Evolutionary conservation across 129 eudicot genomes (phyloP).

Genomic region (Scalesia atractyloides): DNA sequence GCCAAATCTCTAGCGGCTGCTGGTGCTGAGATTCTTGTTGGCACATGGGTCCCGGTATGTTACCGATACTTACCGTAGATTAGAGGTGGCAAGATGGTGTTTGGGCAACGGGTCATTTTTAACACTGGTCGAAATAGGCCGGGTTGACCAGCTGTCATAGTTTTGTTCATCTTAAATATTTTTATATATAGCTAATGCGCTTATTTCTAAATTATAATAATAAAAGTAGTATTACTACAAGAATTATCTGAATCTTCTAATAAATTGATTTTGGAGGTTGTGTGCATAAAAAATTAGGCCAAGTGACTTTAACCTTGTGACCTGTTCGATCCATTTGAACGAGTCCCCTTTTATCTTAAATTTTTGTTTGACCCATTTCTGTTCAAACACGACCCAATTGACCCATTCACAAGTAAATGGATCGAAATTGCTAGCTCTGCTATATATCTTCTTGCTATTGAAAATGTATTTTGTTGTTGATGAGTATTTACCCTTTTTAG

Average conservation of each 20-base stretch:
- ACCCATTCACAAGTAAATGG: background rate
- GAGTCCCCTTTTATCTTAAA: background rate
- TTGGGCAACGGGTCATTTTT: background rate
- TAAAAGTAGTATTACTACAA: background rate
- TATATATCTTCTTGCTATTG: background rate
- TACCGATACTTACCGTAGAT: background rate
- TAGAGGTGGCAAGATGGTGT: background rate
- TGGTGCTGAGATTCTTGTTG: conserved; percentile 97
- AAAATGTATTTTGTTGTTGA: conserved; percentile 16
- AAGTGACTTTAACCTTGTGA: background rate
- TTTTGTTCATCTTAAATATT: background rate
- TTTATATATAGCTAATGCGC: background rate
- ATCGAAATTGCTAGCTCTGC: background rate
- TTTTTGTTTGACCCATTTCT: background rate
- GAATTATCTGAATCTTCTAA: background rate
- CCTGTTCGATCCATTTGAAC: background rate
- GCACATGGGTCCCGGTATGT: conserved; percentile 98
- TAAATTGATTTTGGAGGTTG: background rate
- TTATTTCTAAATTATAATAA: background rate
- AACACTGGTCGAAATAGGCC: background rate
- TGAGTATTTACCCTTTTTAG: conserved; percentile 33
- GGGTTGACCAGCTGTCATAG: background rate
- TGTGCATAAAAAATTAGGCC: background rate
- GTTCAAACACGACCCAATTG: background rate
- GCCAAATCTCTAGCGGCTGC: conserved; percentile 99